Conservation (phyloP, 176 grass and related monocot species). For the Oropetium thomaeum region DNA sequence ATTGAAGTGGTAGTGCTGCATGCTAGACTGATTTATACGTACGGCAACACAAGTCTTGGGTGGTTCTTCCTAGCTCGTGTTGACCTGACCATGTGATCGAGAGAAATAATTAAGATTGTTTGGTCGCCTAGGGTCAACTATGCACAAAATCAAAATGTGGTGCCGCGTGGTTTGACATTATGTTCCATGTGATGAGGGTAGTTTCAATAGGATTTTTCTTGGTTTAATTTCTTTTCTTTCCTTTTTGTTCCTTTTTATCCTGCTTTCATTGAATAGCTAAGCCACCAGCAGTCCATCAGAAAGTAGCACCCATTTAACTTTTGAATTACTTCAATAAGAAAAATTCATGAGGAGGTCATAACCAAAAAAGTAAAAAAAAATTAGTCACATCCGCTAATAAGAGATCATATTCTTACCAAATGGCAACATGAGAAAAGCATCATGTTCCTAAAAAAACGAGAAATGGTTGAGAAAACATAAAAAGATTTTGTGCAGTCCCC, state of each 20-base stretch:
- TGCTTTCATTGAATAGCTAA: not conserved
- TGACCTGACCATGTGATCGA: conserved; percentile 8
- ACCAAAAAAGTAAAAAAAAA: too few species aligned
- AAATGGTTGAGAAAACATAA: not conserved
- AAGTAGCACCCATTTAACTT: conserved; percentile 5
- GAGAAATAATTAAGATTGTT: too few species aligned
- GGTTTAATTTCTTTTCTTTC: not conserved
- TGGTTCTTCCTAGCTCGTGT: not conserved
- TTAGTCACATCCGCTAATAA: conserved; percentile 7
- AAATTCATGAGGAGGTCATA: not conserved
- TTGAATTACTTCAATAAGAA: not conserved
- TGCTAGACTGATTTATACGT: not conserved
- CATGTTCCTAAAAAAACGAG: not conserved
- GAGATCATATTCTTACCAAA: conserved; percentile 15
- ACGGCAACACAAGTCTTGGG: not conserved
- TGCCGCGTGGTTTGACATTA: conserved; percentile 1
- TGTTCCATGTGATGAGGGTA: not conserved
- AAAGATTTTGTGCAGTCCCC: conserved; percentile 25
- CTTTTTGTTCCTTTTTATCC: not conserved
- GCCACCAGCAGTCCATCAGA: not conserved
- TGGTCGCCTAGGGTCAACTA: not conserved
- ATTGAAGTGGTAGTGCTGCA: not conserved
- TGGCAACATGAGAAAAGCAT: conserved; percentile 11
- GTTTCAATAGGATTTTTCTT: not conserved
- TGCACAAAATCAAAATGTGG: not conserved